Evolutionary conservation across 257 asterid genomes (phyloP), one percentile per base, ranked within the genome.

Genomic region (Ophiorrhiza pumila): DNA sequence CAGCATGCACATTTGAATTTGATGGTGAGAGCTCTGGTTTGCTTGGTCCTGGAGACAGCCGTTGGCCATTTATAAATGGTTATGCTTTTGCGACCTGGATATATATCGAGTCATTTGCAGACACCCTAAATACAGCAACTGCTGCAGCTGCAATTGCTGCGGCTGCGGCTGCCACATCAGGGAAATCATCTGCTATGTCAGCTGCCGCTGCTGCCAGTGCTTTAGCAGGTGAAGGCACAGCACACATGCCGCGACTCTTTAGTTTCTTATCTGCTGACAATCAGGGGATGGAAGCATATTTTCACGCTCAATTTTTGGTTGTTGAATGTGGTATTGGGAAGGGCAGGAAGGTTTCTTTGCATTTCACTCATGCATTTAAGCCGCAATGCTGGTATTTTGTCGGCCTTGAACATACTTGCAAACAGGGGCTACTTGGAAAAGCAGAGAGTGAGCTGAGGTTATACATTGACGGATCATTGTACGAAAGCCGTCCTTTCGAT

Each of bases 131-230:
- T 74, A 94, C 99, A 37, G 99, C 97, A 69, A 91, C 97, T 74
- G 91, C 97, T 77, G 99, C 99, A 71, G 99, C 99, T 67, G 99
- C 97, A 66, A 94, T 94, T 86, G 99, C 99, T 62, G 96, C 96
- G 82, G 97, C 99, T 67, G 98, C 98, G 27, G 97, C 97, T 64
- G 97, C 99, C 71, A 91, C 95, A 56, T 90, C 99, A 59, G 97
- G 99, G 58, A 91, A 90, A 81, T 89, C 97, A 76, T 94, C 99
- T 76, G 97, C 94, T 50, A 90, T 94, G 97, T 91, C 99, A 57
- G 99, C 98, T 71, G 99, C 99, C 49, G 99, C 99, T 42, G 98
- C 99, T 71, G 99, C 99, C 77, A 88, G 96, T 85, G 99, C 99
- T 50, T 87, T 94, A 74, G 97, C 99, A 79, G 99, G 99, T 79